Conservation (phyloP, 2,329 filamentous ascomycete genomes). For the Sclerotinia trifoliorum region DNA sequence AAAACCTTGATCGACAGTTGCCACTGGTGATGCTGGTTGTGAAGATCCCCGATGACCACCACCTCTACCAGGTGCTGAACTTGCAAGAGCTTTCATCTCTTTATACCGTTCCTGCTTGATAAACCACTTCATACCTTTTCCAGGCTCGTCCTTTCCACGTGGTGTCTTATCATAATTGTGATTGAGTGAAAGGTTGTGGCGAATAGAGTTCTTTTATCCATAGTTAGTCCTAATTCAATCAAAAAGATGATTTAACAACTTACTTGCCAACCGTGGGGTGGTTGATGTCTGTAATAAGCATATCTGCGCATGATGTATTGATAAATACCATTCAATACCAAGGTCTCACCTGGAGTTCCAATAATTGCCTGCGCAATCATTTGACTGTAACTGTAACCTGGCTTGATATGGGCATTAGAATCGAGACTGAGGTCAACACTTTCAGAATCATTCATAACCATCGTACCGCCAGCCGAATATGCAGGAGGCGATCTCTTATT, state of each 20-base stretch:
- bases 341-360: slow-evolving; percentile 78
- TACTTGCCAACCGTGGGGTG: slow-evolving; percentile 82
- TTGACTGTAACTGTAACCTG: slow-evolving; percentile 92
- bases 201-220: slow-evolving; percentile 77
- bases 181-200: slow-evolving; percentile 92
- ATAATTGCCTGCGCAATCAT: slow-evolving; percentile 97
- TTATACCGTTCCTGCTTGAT: slow-evolving; percentile 81
- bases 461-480: slow-evolving; percentile 41
- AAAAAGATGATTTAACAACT: slow-evolving; percentile 38
- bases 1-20: slow-evolving; percentile 56
- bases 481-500: slow-evolving; percentile 34
- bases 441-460: slow-evolving; percentile 47
- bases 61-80: slow-evolving; percentile 51
- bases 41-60: slow-evolving; percentile 67
- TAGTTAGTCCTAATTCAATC: slow-evolving; percentile 15
- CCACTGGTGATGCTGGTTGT: slow-evolving; percentile 64
- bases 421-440: slow-evolving; percentile 79
- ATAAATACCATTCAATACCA: slow-evolving; percentile 91
- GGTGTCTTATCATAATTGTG: slow-evolving; percentile 94
- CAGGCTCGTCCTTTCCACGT: slow-evolving; percentile 88
- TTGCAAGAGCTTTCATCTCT: slow-evolving; percentile 57
- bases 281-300: slow-evolving; percentile 83
- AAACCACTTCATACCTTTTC: slow-evolving; percentile 99
- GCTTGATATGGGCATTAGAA: slow-evolving; percentile 86
- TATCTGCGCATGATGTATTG: slow-evolving; percentile 88